A percentile compares a stretch with the other conserved stretches of the same genome.
Evolutionary conservation across 768 basidiomycete species (phyloP).

Genomic region (Macrolepiota albuminosa): DNA sequence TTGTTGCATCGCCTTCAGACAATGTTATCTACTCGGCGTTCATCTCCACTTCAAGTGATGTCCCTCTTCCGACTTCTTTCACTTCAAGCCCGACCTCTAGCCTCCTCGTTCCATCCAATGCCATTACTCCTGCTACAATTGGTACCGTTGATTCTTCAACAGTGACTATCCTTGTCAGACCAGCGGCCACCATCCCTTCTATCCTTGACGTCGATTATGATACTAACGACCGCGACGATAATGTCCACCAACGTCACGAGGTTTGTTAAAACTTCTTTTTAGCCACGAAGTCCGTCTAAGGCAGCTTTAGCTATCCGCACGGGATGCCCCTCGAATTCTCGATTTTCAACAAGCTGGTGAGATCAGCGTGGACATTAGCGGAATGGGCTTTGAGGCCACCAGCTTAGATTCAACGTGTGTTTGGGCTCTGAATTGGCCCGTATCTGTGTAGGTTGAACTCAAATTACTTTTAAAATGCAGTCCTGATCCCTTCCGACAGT

Average conservation of each 20-base stretch:
- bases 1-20: background rate
- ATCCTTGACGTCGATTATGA: slow-evolving; percentile 1
- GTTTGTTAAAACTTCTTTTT: background rate
- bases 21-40: background rate
- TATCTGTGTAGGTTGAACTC: slow-evolving; percentile 48
- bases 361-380: slow-evolving; percentile 26
- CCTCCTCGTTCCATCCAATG: background rate
- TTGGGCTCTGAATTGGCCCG: slow-evolving; percentile 64
- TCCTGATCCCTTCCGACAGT: slow-evolving; percentile 27
- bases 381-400: slow-evolving; percentile 28
- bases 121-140: background rate
- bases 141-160: slow-evolving; percentile 6
- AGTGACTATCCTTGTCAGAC: slow-evolving; percentile 23
- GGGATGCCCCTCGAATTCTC: slow-evolving; percentile 14
- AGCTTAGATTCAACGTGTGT: slow-evolving; percentile 48
- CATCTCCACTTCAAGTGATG: background rate
- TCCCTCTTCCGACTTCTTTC: slow-evolving; percentile 9
- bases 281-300: background rate
- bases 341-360: slow-evolving; percentile 15
- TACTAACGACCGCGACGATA: slow-evolving; percentile 15
- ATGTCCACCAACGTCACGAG: slow-evolving; percentile 11
- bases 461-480: background rate
- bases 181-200: slow-evolving; percentile 10
- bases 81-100: slow-evolving; percentile 6
- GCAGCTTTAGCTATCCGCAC: slow-evolving; percentile 4